Base-by-base conservation (phyloP, 305 asterid species). In the Fraxinus greggii region DNA sequence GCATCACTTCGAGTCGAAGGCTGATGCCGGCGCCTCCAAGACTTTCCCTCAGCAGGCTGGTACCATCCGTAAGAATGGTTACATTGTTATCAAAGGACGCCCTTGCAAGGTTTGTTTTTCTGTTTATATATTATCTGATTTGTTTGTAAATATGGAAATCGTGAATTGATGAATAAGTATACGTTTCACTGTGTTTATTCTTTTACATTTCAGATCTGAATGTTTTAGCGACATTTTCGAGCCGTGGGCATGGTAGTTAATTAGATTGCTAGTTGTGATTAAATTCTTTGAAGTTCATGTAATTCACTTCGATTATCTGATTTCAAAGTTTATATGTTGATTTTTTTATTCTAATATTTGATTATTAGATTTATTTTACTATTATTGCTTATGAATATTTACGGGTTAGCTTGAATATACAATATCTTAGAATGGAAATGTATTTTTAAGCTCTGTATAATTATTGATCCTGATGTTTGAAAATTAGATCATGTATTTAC, bases 41-140 rank as follows among this genome's bases (percentile, higher is more conserved):
- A 80, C 83, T 35, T 80, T 5, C 65, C 83, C 83, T 9, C 83
- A 80, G 83, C 83, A 80, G 42, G 83, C 83, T 13, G 83, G 83
- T 3, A 80, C 83, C 65, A 74, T 80, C 21, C 83, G 83, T 69
- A 80, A 80, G 83, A 80, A 80, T 75, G 83, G 83, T 32, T 80
- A 80, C 45, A 59, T 74, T 70, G 83, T 80, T 6, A 80, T 74
- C 65, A 80, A 80, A 35, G 29, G 59, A 29, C 79, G 83, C 65
- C 79, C 83, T 9, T 80, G 83, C 83, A 80, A 80, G 83, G 83
- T 80, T 5, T 72, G 26, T 17, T 26, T 70, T 79, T 79, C 31
- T 29, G 51, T n/a, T 29, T 26, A 7, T 78, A 56, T 17, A 31
- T 45, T 31, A 7, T 31, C 13, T 5, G 54, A 29, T n/a, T 72